Base-by-base conservation (phyloP, 805 yeast genomes). In the Kazachstania viticola region DNA sequence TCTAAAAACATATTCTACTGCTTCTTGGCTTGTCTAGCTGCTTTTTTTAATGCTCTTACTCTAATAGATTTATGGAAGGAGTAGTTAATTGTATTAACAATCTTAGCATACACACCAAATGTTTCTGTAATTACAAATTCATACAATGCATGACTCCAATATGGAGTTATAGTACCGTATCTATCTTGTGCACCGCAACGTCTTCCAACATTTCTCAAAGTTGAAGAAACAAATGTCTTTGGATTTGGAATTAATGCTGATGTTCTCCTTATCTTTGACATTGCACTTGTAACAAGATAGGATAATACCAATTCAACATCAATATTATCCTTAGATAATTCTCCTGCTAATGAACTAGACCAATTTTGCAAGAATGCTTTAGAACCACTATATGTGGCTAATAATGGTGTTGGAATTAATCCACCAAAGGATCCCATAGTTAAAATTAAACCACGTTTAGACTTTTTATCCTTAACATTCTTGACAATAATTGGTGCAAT, bases 401-500 rank as follows among this genome's bases (percentile, higher is more conserved):
- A 69, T 45, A 75, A 68, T 15, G 98, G 97, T 9, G 95, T 78
- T 34, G 98, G 97, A 29, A 83, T 65, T 44, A 87, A 67, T 3
- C 97, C 98, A 33, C 95, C 94, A 52, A 91, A 88, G 4, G 97
- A 88, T 28, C 97, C 96, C 95, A 91, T 83, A 19, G 91, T 85
- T 45, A 91, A 65, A 37, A 91, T 72, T 48, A 91, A 69, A 25
- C 94, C 95, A 40, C 72, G 69, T 36, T 64, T 61, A 4, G 47
- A 18, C 16, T 50, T 44, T 24, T 61, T 48, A 16, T 53, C 45
- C 26, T 61, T 59, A 17, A 73, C 66, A 26, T 81, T 70, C 12
- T 64, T 60, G 23, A 66, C 55, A 46, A 91, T 75, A n/a, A 61
- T 50, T 28, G 95, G 95, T 4, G 77, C 65, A 18, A 85, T 71